These are phyloP conservation scores for Trichoderma arundinaceum DNA, from an alignment of 2,329 filamentous ascomycete species.

Conservation along the genomic window DNA sequence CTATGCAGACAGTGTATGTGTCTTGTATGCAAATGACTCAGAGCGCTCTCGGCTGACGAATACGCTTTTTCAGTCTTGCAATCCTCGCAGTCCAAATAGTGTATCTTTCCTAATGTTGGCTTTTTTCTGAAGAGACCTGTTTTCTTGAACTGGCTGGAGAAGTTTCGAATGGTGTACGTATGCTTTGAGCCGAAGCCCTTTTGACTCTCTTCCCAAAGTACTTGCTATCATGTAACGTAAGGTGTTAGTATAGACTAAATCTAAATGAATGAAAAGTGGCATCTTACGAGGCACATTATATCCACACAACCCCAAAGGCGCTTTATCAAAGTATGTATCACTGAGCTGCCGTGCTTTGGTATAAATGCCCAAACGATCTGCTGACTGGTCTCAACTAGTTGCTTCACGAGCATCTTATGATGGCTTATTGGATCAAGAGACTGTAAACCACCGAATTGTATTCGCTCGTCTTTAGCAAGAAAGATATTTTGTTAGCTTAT, in stretches of 20 bases:
- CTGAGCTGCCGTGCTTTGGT: background rate
- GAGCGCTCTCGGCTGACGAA: background rate
- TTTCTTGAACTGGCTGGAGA: background rate
- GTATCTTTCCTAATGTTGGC: background rate
- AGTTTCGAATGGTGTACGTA: slow-evolving; percentile 5
- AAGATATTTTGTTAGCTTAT: background rate
- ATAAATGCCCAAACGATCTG: slow-evolving; percentile 22
- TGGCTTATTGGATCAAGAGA: background rate
- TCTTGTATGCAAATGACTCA: slow-evolving; percentile 15
- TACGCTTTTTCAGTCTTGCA: slow-evolving; percentile 6
- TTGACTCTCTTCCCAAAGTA: slow-evolving; percentile 2
- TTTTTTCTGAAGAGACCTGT: background rate
- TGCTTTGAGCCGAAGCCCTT: background rate
- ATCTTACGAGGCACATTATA: slow-evolving; percentile 11
- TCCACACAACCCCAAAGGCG: slow-evolving; percentile 23
- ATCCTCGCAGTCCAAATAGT: background rate
- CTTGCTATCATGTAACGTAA: background rate
- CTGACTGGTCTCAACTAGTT: slow-evolving; percentile 4
- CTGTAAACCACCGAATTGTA: background rate
- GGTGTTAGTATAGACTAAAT: background rate
- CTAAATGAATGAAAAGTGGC: background rate
- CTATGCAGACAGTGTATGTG: slow-evolving; percentile 11
- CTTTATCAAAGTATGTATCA: slow-evolving; percentile 2
- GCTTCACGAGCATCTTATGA: slow-evolving; percentile 3
- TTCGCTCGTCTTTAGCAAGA: background rate